Evolutionary conservation across 768 basidiomycete species (phyloP), one percentile per base, ranked within the genome.

Genomic region (Neoboletus brunneissimus): DNA sequence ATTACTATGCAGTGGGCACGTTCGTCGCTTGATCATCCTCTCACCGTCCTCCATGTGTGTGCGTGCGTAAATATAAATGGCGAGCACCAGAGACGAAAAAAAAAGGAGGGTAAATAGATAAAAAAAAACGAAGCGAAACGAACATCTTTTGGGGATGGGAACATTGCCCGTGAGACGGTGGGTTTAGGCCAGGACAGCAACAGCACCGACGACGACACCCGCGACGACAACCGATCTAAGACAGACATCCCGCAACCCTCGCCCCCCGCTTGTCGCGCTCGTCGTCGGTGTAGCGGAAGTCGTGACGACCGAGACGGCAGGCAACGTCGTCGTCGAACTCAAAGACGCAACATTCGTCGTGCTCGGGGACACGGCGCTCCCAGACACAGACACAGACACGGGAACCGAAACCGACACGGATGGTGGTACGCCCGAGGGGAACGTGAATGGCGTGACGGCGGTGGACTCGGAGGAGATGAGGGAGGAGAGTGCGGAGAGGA

Each of bases 391-490:
- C 34, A 4, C 10, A 20, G 22, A 18, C n/a, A 23, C n/a, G n/a
- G n/a, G n/a, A n/a, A n/a, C n/a, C n/a, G n/a, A n/a, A n/a, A 25
- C 25, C 25, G 25, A 25, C 25, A 25, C 20, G 20, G 23, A 15
- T 9, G 23, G 22, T 5, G 15, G 12, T 2, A 27, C 4, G 2
- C 11, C 8, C 3, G 51, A 15, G 2, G 46, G 11, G 29, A 46
- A 9, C 27, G 55, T 45, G 16, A n/a, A 48, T 6, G 70, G 61
- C 18, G 15, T 43, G 41, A 68, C 0, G 7, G 51, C 51, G 29
- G 54, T 64, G 20, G 69, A 68, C 22, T 66, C 58, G 25, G 70
- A 66, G 34, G 70, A 68, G 43, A 67, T 58, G 55, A 70, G 57
- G 1, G 66, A 70, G 35, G 69, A 67, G 38, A 62, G 53, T 8